A percentile compares a stretch with the other conserved stretches of the same genome.
These are phyloP conservation scores for Torulaspora globosa DNA, from an alignment of 1,139 yeast genomes.

Conservation along the genomic window DNA sequence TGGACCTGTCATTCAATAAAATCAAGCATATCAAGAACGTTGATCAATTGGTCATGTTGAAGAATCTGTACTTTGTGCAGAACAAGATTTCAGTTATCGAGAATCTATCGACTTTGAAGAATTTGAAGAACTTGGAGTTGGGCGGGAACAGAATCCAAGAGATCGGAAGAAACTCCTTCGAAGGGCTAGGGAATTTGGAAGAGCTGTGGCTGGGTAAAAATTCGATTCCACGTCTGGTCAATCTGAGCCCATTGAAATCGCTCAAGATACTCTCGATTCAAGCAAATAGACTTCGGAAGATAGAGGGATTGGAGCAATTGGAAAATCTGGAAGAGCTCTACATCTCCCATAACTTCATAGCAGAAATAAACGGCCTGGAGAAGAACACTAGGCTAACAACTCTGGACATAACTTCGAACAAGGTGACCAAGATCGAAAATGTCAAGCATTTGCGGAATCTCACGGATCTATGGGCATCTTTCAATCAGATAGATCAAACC, in stretches of 20 bases:
- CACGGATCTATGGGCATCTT: slow-evolving; percentile 93
- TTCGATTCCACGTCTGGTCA: slow-evolving; percentile 61
- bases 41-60: slow-evolving; percentile 57
- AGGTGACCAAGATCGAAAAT: slow-evolving; percentile 57
- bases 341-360: slow-evolving; percentile 79
- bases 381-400: slow-evolving; percentile 63
- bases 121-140: slow-evolving; percentile 72
- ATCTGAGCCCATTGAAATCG: slow-evolving; percentile 57
- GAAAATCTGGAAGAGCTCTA: slow-evolving; percentile 78
- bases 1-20: slow-evolving; percentile 89
- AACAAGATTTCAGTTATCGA: slow-evolving; percentile 75
- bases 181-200: slow-evolving; percentile 51
- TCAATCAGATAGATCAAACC: slow-evolving; percentile 56
- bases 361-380: slow-evolving; percentile 73
- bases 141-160: slow-evolving; percentile 82
- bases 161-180: slow-evolving; percentile 46
- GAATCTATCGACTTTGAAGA: slow-evolving; percentile 54
- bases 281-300: slow-evolving; percentile 71
- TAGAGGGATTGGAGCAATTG: slow-evolving; percentile 77
- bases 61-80: slow-evolving; percentile 79
- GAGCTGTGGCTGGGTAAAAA: slow-evolving; percentile 95
- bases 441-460: slow-evolving; percentile 60
- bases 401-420: slow-evolving; percentile 78
- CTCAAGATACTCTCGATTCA: slow-evolving; percentile 81
- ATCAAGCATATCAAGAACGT: slow-evolving; percentile 83